phyloP scores from a whole-genome alignment of 169 alveolate species.

The Plasmodium berghei region DNA sequence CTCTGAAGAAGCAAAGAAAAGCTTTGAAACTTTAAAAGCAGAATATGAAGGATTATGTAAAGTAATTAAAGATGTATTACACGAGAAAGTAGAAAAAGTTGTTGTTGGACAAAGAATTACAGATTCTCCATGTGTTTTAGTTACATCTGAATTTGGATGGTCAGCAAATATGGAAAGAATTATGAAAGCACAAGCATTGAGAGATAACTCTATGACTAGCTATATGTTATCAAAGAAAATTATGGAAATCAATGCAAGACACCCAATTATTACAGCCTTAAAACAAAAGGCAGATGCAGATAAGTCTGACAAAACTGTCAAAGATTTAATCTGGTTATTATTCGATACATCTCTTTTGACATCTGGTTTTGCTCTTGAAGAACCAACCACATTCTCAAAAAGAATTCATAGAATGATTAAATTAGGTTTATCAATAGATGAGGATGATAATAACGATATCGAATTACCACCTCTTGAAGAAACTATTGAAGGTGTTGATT shows the following conservation, averaged over 20 bases:
- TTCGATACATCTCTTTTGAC: constrained; percentile 98
- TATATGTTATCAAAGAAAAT: constrained; percentile 98
- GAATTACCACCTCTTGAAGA: constrained; percentile 94
- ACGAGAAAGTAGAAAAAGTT: constrained; percentile 99
- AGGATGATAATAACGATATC: constrained; percentile 93
- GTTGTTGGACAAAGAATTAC: constrained; percentile 95
- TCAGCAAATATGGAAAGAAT: constrained; percentile 99
- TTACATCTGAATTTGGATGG: constrained; percentile 99
- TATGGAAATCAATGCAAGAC: constrained; percentile 99
- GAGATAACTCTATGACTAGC: constrained; percentile 97
- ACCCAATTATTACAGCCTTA: constrained; percentile 97
- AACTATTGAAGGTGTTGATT: constrained; percentile 89
- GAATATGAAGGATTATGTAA: constrained; percentile 98
- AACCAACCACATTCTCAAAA: constrained; percentile 98
- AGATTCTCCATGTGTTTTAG: constrained; percentile 99
- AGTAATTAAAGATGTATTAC: constrained; percentile 97
- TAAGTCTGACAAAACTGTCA: constrained; percentile 98
- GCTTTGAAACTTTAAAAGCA: constrained; percentile 96
- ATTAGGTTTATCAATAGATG: constrained; percentile 98
- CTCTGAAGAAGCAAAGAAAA: constrained; percentile 98
- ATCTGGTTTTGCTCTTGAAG: constrained; percentile 99
- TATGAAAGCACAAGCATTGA: constrained; percentile 99
- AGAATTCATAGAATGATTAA: constrained; percentile 99
- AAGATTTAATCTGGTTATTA: constrained; percentile 98
- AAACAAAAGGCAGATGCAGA: constrained; percentile 96